Evolutionary conservation across 106 monocot species (phyloP), one percentile per base, ranked within the genome.

Genomic region (Apostasia ramifera): DNA sequence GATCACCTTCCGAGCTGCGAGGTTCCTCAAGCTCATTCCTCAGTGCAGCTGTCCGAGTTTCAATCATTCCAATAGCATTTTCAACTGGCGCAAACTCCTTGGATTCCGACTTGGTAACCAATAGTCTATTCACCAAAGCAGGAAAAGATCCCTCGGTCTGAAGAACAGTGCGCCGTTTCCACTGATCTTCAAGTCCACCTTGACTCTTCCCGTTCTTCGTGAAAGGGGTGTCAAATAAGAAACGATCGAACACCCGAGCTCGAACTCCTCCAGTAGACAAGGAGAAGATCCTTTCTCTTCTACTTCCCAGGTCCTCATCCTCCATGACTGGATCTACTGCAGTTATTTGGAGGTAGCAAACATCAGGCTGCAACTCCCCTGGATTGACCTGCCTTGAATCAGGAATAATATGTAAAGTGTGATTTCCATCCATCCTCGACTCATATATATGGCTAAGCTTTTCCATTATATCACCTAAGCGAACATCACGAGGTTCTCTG

Each of bases 291-390:
- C 98, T 90, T 61, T 99, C 93, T 79, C 93, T 79, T 67, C 98
- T 80, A 67, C 90, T 93, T 5, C 85, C 87, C 53, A 99, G 69
- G 54, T 99, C 98, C 75, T 99, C 98, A 78, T 92, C 98, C 69
- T 99, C 98, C 98, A 99, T 93, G 60, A 99, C 98, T 73, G 98
- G 88, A 71, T 99, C 98, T 39, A 93, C 98, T 41, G 98, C 98
- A 8, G 93, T 99, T 72, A 99, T 93, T 72, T 99, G 98, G 41
- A 99, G 80, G 70, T 99, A 99, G 73, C 98, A 93, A 2, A 99
- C 90, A 48, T 87, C 90, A 63, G 98, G 80, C 64, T 99, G 93
- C 61, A 99, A 78, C 59, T 99, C 98, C 40, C 90, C 93, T 5
- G 90, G 87, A 73, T 90, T 90, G n/a, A 99, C 98, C 72, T 99